A percentile compares a stretch with the other conserved stretches of the same genome.
phyloP scores from a whole-genome alignment of 2,329 filamentous ascomycete genomes.

The Zarea fungicola region DNA sequence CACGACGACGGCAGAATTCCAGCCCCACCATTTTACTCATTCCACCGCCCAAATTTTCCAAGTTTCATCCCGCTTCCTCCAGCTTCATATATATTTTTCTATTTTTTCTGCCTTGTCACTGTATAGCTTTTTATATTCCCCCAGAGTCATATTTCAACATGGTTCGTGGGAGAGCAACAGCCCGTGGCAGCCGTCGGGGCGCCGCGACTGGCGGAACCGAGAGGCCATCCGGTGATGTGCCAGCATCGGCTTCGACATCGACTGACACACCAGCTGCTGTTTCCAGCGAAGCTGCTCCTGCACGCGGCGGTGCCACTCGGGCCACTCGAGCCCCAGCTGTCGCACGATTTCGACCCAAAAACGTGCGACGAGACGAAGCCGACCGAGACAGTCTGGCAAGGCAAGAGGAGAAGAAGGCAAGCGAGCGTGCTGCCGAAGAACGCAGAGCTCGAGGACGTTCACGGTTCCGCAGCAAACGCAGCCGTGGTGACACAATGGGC shows the following conservation, averaged over 20 bases:
- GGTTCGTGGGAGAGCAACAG: slow-evolving; percentile 29
- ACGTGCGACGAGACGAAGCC: slow-evolving; percentile 44
- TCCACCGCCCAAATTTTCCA: slow-evolving; percentile 26
- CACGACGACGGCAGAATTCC: slow-evolving; percentile 24
- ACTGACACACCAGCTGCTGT: slow-evolving; percentile 17
- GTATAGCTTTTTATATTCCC: neutral
- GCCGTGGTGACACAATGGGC: slow-evolving; percentile 41
- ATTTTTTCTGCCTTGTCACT: neutral
- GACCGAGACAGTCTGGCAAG: slow-evolving; percentile 43
- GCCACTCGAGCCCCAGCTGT: slow-evolving; percentile 31
- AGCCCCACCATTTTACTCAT: slow-evolving; percentile 28
- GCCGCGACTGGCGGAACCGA: slow-evolving; percentile 22
- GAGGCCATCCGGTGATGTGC: slow-evolving; percentile 17
- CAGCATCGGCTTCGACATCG: slow-evolving; percentile 15
- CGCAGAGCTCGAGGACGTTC: slow-evolving; percentile 33
- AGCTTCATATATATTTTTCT: slow-evolving; percentile 16
- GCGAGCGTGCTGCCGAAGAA: slow-evolving; percentile 35
- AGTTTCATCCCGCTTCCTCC: slow-evolving; percentile 14
- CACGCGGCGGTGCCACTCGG: slow-evolving; percentile 20
- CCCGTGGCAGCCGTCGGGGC: slow-evolving; percentile 28
- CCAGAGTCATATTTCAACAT: slow-evolving; percentile 17
- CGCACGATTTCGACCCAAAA: slow-evolving; percentile 43
- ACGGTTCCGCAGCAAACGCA: slow-evolving; percentile 37
- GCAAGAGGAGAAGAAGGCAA: slow-evolving; percentile 39
- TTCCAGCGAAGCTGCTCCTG: slow-evolving; percentile 4